Evolutionary conservation across 345 rosid species (phyloP), one percentile per base, ranked within the genome.

Genomic region (Citrus inodora): DNA sequence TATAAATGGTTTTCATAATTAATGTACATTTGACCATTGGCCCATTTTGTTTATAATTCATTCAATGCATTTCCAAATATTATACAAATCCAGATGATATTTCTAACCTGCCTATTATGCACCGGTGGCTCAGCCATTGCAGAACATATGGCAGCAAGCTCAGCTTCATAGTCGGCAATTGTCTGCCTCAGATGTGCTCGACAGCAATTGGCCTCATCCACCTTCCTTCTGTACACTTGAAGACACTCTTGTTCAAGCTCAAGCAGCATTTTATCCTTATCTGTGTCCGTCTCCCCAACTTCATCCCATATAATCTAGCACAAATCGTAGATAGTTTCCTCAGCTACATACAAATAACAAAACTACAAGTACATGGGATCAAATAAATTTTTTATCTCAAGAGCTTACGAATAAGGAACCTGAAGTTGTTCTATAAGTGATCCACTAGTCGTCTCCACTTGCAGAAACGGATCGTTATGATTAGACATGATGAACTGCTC

Each of bases 161-260:
- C 88, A 4, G 99, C 98, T 87, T 97, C 98, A 77, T 88, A 83
- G 72, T 94, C 98, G 51, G 97, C 98, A 53, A 94, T 94, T 1
- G 86, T 84, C 83, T 90, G 94, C 67, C 98, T 81, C 16, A 97
- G 86, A 83, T 88, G 93, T 81, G 98, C 98, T 83, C 98, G 89
- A 78, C 87, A 89, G 51, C 76, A 85, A 77, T 92, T 97, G 27
- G 98, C 97, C 78, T 86, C 90, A 79, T 97, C 98, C 55, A 97
- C 98, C 86, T 92, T 97, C 79, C 98, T 86, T 84, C 94, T 88
- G 80, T 96, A 96, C 2, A 94, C 99, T 85, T 96, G 91, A 55
- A 94, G 88, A 82, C 99, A 94, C 81, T 96, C 98, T 80, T 86
- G 93, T 76, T 96, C 97, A 58, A 96, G 95, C 84, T 96, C 98